Percentiles rank a stretch among this genome's conserved stretches.
Evolutionary conservation across 78 protist genomes (phyloP).

Genomic region (Protostelium mycophagum): DNA sequence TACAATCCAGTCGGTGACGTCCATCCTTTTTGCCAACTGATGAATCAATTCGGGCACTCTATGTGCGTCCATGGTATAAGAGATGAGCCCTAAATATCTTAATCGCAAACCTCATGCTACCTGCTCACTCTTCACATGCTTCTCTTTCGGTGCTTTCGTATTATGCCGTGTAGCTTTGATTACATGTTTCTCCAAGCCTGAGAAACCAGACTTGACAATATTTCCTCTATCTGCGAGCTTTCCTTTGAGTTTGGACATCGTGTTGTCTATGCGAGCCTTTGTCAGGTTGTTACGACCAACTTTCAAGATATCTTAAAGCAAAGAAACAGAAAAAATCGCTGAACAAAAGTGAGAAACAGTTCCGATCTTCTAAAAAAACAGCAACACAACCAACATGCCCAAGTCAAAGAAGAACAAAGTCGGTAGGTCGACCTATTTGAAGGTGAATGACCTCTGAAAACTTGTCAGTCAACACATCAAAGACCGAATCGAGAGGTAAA

Average conservation of each 20-base stretch:
- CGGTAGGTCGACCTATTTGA: slow-evolving; percentile 44
- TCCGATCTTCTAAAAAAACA: not conserved
- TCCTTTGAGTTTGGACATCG: slow-evolving; percentile 55
- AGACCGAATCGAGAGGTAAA: slow-evolving; percentile 29
- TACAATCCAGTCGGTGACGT: slow-evolving; percentile 67
- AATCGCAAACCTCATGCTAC: not conserved
- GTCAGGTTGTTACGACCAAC: not conserved
- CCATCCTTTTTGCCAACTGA: slow-evolving; percentile 42
- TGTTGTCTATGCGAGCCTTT: not conserved
- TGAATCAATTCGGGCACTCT: slow-evolving; percentile 19
- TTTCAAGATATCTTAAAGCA: not conserved
- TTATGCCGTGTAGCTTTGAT: slow-evolving; percentile 63
- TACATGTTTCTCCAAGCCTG: slow-evolving; percentile 25
- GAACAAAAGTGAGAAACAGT: not conserved
- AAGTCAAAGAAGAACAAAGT: slow-evolving; percentile 69
- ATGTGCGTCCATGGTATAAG: not conserved
- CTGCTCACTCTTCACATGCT: slow-evolving; percentile 50
- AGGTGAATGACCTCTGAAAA: slow-evolving; percentile 23
- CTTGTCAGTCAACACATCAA: not conserved
- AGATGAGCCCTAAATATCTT: not conserved
- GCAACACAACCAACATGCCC: slow-evolving; percentile 56
- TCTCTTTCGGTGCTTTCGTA: slow-evolving; percentile 58
- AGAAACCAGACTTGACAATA: slow-evolving; percentile 45
- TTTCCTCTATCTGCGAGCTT: slow-evolving; percentile 45
- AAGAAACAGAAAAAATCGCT: not conserved